These are phyloP conservation scores for Serpula lacrymans DNA, from an alignment of 768 basidiomycete species.

Conservation along the genomic window DNA sequence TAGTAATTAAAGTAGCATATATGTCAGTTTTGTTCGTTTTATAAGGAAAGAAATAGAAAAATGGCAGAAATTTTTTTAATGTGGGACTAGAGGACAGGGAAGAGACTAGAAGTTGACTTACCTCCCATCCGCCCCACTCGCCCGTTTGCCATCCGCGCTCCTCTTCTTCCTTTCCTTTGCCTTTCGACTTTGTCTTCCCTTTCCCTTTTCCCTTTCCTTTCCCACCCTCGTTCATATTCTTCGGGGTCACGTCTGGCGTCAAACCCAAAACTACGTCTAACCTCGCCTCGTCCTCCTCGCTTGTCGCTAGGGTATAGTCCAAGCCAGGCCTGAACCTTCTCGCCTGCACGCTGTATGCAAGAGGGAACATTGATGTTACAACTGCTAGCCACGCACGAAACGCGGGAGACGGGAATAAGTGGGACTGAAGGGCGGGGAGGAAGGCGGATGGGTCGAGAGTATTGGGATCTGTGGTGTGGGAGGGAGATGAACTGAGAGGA, in stretches of 20 bases:
- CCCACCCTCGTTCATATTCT: constrained; percentile 19
- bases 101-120: constrained; percentile 28
- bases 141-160: constrained; percentile 62
- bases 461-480: constrained; percentile 47
- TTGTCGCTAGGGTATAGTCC: constrained; percentile 93
- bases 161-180: constrained; percentile 28
- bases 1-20: not conserved
- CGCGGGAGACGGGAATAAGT: constrained; percentile 73
- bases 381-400: constrained; percentile 88
- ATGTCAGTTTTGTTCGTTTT: not conserved
- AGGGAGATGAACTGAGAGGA: constrained; percentile 31
- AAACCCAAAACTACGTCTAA: constrained; percentile 85
- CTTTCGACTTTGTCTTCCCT: constrained; percentile 27
- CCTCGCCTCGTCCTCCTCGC: constrained; percentile 75
- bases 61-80: constrained; percentile 1
- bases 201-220: constrained; percentile 18
- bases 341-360: constrained; percentile 73
- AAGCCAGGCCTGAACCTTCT: constrained; percentile 88
- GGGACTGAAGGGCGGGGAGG: constrained; percentile 67
- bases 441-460: constrained; percentile 51
- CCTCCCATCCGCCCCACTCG: constrained; percentile 95
- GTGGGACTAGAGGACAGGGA: constrained; percentile 6
- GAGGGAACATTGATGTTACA: constrained; percentile 68
- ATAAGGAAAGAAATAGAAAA: constrained; percentile 1
- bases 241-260: constrained; percentile 58